Percentiles rank a stretch among this genome's conserved stretches.
Evolutionary conservation across 805 yeast genomes (phyloP).

Genomic region (Metahyphopichia silvanorum): DNA sequence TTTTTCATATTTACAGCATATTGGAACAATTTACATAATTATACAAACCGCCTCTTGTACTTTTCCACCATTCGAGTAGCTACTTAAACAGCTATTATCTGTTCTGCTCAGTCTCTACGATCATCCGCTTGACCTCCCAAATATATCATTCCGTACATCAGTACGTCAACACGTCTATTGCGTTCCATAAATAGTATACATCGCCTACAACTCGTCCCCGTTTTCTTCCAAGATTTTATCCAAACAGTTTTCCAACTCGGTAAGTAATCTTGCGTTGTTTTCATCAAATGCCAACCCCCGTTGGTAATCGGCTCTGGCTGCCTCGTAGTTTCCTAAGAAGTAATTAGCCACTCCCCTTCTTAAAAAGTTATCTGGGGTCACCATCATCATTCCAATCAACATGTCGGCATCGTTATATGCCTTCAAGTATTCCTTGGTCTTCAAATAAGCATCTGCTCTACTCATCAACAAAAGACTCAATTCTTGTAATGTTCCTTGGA

Average conservation of each 20-base stretch:
- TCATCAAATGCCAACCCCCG: constrained; percentile 68
- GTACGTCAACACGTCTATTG: constrained; percentile 1
- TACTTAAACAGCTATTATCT: too few relatives aligned
- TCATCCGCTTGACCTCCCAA: too few relatives aligned
- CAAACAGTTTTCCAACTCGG: constrained; percentile 46
- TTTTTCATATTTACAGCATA: too few relatives aligned
- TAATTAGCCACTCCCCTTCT: constrained; percentile 64
- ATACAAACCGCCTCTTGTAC: too few relatives aligned
- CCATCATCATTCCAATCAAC: constrained; percentile 55
- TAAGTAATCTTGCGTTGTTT: constrained; percentile 45
- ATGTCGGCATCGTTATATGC: constrained; percentile 72
- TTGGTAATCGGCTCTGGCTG: constrained; percentile 65
- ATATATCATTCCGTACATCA: too few relatives aligned
- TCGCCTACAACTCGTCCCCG: constrained; percentile 45
- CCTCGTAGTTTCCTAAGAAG: constrained; percentile 60
- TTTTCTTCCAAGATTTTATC: constrained; percentile 53
- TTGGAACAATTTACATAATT: too few relatives aligned
- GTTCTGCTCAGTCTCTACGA: too few relatives aligned
- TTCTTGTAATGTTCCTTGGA: constrained; percentile 70
- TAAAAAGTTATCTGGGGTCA: constrained; percentile 65
- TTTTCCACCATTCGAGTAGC: too few relatives aligned
- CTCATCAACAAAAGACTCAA: constrained; percentile 63
- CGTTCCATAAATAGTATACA: background rate
- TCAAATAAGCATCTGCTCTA: constrained; percentile 65
- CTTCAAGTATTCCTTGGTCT: constrained; percentile 49